These are phyloP conservation scores for Nicotiana undulata DNA, from an alignment of 257 asterid genomes.

Conservation along the genomic window DNA sequence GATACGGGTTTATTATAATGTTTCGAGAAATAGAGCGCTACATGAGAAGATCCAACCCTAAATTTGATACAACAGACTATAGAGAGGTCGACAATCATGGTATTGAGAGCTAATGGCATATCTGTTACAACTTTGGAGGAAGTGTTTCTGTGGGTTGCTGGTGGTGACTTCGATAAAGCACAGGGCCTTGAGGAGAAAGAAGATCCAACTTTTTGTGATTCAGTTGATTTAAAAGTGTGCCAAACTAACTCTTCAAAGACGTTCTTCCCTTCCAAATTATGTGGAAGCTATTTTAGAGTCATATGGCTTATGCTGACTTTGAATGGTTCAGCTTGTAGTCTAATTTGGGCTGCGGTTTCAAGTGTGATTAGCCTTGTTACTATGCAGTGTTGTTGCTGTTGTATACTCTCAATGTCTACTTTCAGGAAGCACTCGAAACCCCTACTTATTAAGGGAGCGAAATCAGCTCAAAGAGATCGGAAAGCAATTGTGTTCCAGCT, in stretches of 20 bases:
- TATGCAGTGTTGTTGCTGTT: slow-evolving; percentile 78
- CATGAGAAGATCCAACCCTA: slow-evolving; percentile 54
- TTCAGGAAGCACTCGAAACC: slow-evolving; percentile 92
- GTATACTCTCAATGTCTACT: slow-evolving; percentile 59
- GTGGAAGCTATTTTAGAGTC: slow-evolving; percentile 39
- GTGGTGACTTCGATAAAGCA: slow-evolving; percentile 84
- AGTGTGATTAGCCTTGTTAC: slow-evolving; percentile 50
- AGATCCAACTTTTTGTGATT: slow-evolving; percentile 29
- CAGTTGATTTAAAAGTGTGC: slow-evolving; percentile 28
- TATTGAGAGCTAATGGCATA: slow-evolving; percentile 90
- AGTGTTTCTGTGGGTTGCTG: slow-evolving; percentile 91
- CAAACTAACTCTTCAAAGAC: slow-evolving; percentile 32
- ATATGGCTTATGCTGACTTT: slow-evolving; percentile 42
- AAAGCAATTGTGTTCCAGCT: slow-evolving; percentile 85
- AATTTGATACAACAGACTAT: slow-evolving; percentile 22
- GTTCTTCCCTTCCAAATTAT: slow-evolving; percentile 37
- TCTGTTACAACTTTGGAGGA: slow-evolving; percentile 98
- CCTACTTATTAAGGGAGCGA: slow-evolving; percentile 78
- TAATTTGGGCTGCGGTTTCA: slow-evolving; percentile 44
- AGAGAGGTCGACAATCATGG: slow-evolving; percentile 37
- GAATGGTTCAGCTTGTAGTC: slow-evolving; percentile 52
- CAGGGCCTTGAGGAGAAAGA: slow-evolving; percentile 32
- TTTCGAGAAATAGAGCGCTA: slow-evolving; percentile 83
- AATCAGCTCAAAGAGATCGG: slow-evolving; percentile 79
- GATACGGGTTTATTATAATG: no score